Base-by-base conservation (phyloP, 2,329 filamentous ascomycete genomes). In the Tolypocladium amazonense region DNA sequence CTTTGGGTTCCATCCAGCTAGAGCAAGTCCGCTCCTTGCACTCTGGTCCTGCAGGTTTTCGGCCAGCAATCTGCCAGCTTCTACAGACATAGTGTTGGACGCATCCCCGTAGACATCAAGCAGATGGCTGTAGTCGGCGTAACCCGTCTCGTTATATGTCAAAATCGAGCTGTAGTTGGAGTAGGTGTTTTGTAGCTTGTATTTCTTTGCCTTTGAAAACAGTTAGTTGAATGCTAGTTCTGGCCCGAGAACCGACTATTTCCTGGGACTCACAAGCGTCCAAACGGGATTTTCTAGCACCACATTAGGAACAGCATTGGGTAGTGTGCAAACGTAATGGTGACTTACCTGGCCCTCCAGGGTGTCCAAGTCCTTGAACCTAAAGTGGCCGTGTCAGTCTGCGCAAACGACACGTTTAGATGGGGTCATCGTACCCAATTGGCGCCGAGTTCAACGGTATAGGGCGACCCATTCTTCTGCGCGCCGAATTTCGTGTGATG, bases 1-100 rank as follows among this genome's bases (percentile, higher is more conserved):
- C 58, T 76, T 77, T 0, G 85, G 83, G 58, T 81, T 82, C 85
- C 86, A 89, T 1, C 81, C 85, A 0, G 79, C 79, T n/a, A 86
- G 67, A 12, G 76, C 78, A 9, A 88, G 70, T 0, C 81, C 87
- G 0, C 81, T 78, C 30, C 86, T 80, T n/a, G 78, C 76, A 41
- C 79, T 86, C 12, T 78, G 75, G 65, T 89, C 86, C 63, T 87
- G 84, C 11, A 85, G 69, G 62, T 87, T 87, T 1, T 85, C 71
- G 0, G 71, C 75, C 15, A 88, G 71, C n/a, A 86, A 76, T 1
- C 74, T 74, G 1, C 86, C 85, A 9, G 86, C 82, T 52, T 82
- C 76, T 18, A 79, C 72, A 58, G 79, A 76, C 2, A 79, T 76
- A 0, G 66, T 69, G 0, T 70, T 63, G 60, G 80, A 83, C 0